Conservation (phyloP, 768 basidiomycete genomes). For the Sporobolomyces roseus region DNA sequence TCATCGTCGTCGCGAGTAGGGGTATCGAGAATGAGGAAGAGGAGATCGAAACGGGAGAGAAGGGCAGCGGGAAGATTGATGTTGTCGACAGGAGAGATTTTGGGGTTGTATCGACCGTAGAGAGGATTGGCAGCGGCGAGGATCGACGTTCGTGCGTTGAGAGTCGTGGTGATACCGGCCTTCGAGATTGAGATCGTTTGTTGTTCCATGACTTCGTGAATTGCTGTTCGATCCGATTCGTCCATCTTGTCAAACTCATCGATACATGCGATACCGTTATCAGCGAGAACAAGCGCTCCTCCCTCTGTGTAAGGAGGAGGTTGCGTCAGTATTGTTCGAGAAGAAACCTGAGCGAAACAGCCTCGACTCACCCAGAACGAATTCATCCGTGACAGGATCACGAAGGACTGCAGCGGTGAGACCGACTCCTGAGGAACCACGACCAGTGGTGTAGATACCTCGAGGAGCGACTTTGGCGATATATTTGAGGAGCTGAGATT, state of each 20-base stretch:
- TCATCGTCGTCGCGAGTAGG: slow-evolving; percentile 93
- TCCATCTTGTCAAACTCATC: slow-evolving; percentile 99
- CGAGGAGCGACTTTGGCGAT: slow-evolving; percentile 97
- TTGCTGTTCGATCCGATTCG: slow-evolving; percentile 91
- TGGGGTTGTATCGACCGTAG: slow-evolving; percentile 96
- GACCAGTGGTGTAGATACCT: slow-evolving; percentile 96
- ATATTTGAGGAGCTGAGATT: slow-evolving; percentile 93
- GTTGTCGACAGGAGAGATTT: slow-evolving; percentile 95
- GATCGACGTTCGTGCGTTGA: slow-evolving; percentile 95
- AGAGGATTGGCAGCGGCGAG: slow-evolving; percentile 96
- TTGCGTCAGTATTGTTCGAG: too few relatives aligned
- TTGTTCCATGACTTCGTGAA: slow-evolving; percentile 99
- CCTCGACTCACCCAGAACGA: slow-evolving; percentile 92
- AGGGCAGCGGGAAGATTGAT: slow-evolving; percentile 97
- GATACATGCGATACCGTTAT: slow-evolving; percentile 99
- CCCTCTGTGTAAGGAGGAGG: slow-evolving; percentile 83
- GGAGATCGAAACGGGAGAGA: slow-evolving; percentile 88
- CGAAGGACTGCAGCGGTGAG: slow-evolving; percentile 98
- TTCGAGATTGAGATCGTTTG: slow-evolving; percentile 99
- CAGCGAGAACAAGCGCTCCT: slow-evolving; percentile 95
- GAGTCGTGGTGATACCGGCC: slow-evolving; percentile 95
- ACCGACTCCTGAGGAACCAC: slow-evolving; percentile 97
- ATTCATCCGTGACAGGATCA: slow-evolving; percentile 98
- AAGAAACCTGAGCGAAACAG: too few relatives aligned
- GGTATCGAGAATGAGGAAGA: slow-evolving; percentile 96